A percentile compares a stretch with the other conserved stretches of the same genome.
Evolutionary conservation across 2,329 filamentous ascomycete species (phyloP).

Genomic region (Plectosphaerella sp.): DNA sequence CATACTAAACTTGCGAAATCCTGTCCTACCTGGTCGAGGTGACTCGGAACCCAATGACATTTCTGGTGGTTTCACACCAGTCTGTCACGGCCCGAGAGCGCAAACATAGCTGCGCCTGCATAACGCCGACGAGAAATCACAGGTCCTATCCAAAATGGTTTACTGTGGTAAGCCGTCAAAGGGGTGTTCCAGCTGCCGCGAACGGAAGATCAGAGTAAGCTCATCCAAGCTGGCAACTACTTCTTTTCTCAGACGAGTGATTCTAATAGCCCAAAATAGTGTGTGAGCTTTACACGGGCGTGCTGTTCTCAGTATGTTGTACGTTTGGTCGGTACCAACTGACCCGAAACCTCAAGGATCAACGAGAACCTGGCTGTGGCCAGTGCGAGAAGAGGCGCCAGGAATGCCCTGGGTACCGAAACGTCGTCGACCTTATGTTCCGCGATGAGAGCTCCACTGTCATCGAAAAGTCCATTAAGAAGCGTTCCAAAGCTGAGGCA

Average conservation of each 20-base stretch:
- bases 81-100: no score
- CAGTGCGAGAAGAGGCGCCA: conserved; percentile 50
- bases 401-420: conserved; percentile 50
- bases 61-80: no score
- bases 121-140: no score
- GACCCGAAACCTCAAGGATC: conserved; percentile 25
- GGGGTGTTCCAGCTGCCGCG: conserved; percentile 50
- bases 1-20: no score
- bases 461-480: conserved; percentile 44
- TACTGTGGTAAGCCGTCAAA: conserved; percentile 55
- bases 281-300: background rate
- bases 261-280: background rate
- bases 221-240: conserved; percentile 10
- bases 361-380: conserved; percentile 44
- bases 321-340: background rate
- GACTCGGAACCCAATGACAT: no score
- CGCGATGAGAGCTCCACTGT: conserved; percentile 53
- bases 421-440: conserved; percentile 53
- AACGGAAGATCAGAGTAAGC: conserved; percentile 52
- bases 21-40: no score
- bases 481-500: conserved; percentile 9
- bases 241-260: no score
- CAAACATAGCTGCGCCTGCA: no score
- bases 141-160: conserved; percentile 34
- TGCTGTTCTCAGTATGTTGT: no score